These are phyloP conservation scores for Coprinopsis marcescibilis DNA, from an alignment of 768 basidiomycete genomes.

Conservation along the genomic window DNA sequence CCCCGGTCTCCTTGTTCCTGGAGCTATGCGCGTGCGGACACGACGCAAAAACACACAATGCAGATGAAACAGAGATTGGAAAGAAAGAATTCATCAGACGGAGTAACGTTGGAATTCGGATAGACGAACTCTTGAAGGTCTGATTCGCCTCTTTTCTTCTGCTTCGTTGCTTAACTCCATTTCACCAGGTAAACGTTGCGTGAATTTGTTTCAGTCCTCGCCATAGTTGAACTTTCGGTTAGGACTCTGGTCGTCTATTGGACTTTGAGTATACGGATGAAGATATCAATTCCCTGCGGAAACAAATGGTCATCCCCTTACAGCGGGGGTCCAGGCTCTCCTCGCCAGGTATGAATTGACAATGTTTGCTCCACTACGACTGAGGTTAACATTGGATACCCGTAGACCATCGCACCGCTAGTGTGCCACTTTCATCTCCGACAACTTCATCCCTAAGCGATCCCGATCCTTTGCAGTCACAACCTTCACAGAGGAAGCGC, in stretches of 20 bases:
- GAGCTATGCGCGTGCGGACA: conserved; percentile 69
- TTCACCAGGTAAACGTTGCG: conserved; percentile 10
- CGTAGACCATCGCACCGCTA: conserved; percentile 27
- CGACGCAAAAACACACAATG: conserved; percentile 57
- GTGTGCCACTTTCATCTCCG: conserved; percentile 43
- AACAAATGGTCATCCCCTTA: conserved; percentile 58
- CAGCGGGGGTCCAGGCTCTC: conserved; percentile 42
- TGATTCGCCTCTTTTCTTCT: conserved; percentile 20
- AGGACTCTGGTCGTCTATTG: conserved; percentile 75
- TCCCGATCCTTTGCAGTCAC: conserved; percentile 38
- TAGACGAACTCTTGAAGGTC: conserved; percentile 82
- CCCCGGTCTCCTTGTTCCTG: conserved; percentile 41
- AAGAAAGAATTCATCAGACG: conserved; percentile 65
- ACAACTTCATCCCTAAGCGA: conserved; percentile 33
- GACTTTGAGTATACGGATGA: conserved; percentile 76
- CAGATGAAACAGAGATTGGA: conserved; percentile 50
- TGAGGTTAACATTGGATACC: conserved; percentile 20
- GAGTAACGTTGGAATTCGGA: conserved; percentile 66
- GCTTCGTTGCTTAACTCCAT: background rate
- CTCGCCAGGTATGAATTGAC: conserved; percentile 39
- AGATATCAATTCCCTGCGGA: conserved; percentile 60
- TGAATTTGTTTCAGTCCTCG: no score
- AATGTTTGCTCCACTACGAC: conserved; percentile 6
- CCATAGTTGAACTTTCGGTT: conserved; percentile 2
- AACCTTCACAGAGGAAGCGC: conserved; percentile 44